Conservation (phyloP, 176 grass and related monocot species). For the Lolium perenne region DNA sequence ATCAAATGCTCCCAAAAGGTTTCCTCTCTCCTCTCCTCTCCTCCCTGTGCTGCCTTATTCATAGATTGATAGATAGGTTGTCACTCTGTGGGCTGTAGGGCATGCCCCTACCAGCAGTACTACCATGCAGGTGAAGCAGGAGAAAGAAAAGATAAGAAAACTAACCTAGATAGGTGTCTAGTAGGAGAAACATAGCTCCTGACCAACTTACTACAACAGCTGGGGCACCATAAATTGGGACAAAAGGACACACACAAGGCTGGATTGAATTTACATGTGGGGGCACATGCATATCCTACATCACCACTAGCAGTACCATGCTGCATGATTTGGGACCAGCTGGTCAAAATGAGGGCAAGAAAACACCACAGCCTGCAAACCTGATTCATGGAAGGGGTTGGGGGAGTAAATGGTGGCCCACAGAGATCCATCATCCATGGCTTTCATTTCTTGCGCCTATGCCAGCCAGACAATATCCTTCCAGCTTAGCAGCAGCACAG, state of each 20-base stretch:
- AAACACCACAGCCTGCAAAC: constrained; percentile 38
- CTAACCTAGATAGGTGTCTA: constrained; percentile 35
- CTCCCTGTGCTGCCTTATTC: not conserved
- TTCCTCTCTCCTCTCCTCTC: not conserved
- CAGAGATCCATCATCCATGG: constrained; percentile 15
- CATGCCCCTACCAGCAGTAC: constrained; percentile 1
- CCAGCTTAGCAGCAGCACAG: constrained; percentile 27
- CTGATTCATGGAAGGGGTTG: constrained; percentile 33
- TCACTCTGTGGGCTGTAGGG: not conserved
- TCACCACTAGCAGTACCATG: constrained; percentile 51
- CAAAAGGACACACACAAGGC: constrained; percentile 55
- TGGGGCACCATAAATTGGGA: constrained; percentile 54
- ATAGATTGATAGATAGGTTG: not conserved
- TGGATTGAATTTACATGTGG: constrained; percentile 49
- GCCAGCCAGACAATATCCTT: constrained; percentile 28
- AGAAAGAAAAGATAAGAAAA: not conserved
- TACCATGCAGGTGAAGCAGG: not conserved
- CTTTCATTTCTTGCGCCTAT: constrained; percentile 1
- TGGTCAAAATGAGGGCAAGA: constrained; percentile 45
- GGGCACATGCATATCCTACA: constrained; percentile 46
- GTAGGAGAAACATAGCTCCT: constrained; percentile 35
- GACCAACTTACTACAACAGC: constrained; percentile 38
- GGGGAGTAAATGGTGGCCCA: constrained; percentile 16
- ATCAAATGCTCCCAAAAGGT: constrained; percentile 16
- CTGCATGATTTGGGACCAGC: constrained; percentile 52